Evolutionary conservation across 1,284 basidiomycete species (phyloP).

Genomic region (Ceratobasidium sp.): DNA sequence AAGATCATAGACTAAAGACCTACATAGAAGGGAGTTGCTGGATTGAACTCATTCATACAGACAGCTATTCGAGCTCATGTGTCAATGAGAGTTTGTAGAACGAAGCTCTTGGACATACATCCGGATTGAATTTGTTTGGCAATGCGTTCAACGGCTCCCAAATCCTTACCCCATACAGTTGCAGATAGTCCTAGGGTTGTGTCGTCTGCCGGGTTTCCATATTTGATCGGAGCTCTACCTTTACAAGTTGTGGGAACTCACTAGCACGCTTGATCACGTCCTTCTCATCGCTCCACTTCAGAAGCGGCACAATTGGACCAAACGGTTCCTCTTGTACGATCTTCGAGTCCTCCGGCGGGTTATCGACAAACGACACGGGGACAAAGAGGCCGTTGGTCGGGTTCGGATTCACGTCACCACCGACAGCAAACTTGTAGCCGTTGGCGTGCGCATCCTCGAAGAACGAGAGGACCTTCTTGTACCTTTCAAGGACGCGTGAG

Average conservation of each 20-base stretch:
- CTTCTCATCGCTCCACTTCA: conserved; percentile 34
- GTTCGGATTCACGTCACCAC: conserved; percentile 16
- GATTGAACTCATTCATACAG: conserved; percentile 1
- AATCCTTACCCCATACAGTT: conserved; percentile 27
- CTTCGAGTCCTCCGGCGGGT: conserved; percentile 33
- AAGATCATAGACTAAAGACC: too few relatives aligned
- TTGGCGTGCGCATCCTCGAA: conserved; percentile 33
- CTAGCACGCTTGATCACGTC: conserved; percentile 36
- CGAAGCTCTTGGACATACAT: not conserved
- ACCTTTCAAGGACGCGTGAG: not conserved
- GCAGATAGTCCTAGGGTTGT: conserved; percentile 16
- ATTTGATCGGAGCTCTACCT: too few relatives aligned
- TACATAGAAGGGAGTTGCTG: conserved; percentile 9
- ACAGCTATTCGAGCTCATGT: conserved; percentile 1
- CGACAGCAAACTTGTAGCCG: conserved; percentile 27
- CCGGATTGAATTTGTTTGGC: conserved; percentile 26
- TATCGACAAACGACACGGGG: conserved; percentile 34
- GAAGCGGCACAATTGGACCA: conserved; percentile 31
- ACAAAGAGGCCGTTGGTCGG: conserved; percentile 19
- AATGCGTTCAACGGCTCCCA: conserved; percentile 14
- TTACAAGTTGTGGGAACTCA: too few relatives aligned
- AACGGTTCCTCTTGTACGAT: conserved; percentile 38
- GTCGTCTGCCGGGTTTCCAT: too few relatives aligned
- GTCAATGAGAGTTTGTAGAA: not conserved
- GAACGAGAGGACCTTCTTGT: conserved; percentile 8